Evolutionary conservation across 1,284 basidiomycete species (phyloP).

Genomic region (Fomitopsis schrenkii): DNA sequence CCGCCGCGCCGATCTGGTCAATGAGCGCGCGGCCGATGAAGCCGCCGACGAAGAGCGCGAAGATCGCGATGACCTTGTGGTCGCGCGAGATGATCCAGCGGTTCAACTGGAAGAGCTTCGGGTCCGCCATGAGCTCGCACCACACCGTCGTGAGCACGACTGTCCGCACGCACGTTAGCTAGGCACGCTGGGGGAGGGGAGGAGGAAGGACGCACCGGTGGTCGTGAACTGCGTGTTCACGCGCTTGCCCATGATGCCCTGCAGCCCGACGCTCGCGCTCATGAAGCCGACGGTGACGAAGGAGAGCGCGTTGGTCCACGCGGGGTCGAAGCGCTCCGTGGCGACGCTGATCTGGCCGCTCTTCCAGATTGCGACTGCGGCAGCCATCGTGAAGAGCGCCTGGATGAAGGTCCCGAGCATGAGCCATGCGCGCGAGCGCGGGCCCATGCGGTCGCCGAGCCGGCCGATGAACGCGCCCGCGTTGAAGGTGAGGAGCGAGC

Average conservation of each 20-base stretch:
- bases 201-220: constrained; percentile 45
- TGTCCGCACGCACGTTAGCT: constrained; percentile 12
- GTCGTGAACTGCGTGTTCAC: constrained; percentile 78
- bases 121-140: constrained; percentile 83
- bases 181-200: not conserved
- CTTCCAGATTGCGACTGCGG: constrained; percentile 64
- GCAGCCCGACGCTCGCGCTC: constrained; percentile 73
- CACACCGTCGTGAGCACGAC: constrained; percentile 78
- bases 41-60: constrained; percentile 71
- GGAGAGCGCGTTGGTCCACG: constrained; percentile 64
- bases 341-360: constrained; percentile 56
- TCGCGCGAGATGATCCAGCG: constrained; percentile 61
- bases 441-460: constrained; percentile 65
- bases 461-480: constrained; percentile 71
- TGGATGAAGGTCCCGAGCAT: constrained; percentile 68
- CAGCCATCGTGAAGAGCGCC: constrained; percentile 69
- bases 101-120: constrained; percentile 57
- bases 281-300: constrained; percentile 74
- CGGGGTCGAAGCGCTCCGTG: constrained; percentile 49
- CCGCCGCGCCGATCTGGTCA: constrained; percentile 56
- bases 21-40: constrained; percentile 68
- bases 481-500: constrained; percentile 72
- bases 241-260: constrained; percentile 83
- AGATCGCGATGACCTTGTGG: constrained; percentile 67
- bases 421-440: constrained; percentile 75